These are phyloP conservation scores for Psidium guajava DNA, from an alignment of 345 rosid species.

Conservation along the genomic window DNA sequence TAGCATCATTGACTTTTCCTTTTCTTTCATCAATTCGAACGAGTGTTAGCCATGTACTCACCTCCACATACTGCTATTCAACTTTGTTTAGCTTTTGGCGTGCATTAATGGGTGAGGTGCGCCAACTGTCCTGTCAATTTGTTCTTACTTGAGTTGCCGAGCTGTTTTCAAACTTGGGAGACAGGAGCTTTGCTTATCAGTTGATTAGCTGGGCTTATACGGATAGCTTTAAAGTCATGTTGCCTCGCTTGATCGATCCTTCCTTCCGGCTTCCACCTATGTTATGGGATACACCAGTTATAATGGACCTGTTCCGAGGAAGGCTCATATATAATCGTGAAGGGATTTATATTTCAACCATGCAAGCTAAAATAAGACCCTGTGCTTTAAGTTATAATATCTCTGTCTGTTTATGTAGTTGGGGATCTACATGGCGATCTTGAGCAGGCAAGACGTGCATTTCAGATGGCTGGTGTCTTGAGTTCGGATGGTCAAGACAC, in stretches of 20 bases:
- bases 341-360: neutral
- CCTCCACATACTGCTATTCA: neutral
- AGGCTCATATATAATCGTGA: neutral
- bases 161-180: neutral
- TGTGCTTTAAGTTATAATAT: neutral
- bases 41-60: neutral
- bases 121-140: neutral
- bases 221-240: neutral
- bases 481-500: conserved; percentile 55
- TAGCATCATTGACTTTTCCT: neutral
- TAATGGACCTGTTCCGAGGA: neutral
- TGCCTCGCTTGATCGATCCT: neutral
- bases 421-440: conserved; percentile 94
- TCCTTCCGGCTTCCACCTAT: neutral
- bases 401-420: conserved; percentile 20
- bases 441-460: conserved; percentile 62
- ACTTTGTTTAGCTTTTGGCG: neutral
- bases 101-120: neutral
- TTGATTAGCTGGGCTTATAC: neutral
- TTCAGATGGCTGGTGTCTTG: conserved; percentile 76
- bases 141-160: neutral
- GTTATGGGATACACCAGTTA: neutral
- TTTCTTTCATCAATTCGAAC: neutral
- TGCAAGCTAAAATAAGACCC: neutral
- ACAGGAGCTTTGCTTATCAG: neutral